Evolutionary conservation across 2,329 filamentous ascomycete species (phyloP).

Genomic region (Fusarium sp.): DNA sequence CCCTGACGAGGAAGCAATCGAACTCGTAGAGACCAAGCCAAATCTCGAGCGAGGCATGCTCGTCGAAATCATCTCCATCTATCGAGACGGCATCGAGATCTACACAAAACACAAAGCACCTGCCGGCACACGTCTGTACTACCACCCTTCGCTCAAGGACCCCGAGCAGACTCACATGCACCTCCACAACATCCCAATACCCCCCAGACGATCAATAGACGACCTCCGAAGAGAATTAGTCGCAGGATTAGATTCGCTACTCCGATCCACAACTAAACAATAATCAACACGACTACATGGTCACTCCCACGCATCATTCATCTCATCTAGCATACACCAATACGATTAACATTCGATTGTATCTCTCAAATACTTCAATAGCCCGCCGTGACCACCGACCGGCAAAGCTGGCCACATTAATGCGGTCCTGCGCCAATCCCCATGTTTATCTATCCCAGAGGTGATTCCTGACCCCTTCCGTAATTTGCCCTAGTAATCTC

Average conservation of each 20-base stretch:
- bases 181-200: not conserved
- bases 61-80: conserved; percentile 3
- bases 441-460: conserved; percentile 37
- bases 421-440: conserved; percentile 31
- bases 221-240: not conserved
- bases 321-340: conserved; percentile 31
- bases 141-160: conserved; percentile 2
- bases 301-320: not conserved
- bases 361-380: conserved; percentile 30
- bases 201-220: not conserved
- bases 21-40: not conserved
- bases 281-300: not conserved
- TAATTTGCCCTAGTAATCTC: conserved; percentile 33
- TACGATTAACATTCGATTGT: conserved; percentile 34
- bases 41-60: conserved; percentile 8
- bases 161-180: not conserved
- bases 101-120: not conserved
- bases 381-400: conserved; percentile 29
- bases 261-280: not conserved
- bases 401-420: conserved; percentile 27
- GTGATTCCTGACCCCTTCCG: conserved; percentile 35
- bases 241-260: not conserved
- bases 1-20: not conserved
- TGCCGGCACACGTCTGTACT: not conserved
- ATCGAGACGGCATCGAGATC: conserved; percentile 3